Conservation (phyloP, 208 protist species). For the Blastocrithidia nonstop region DNA sequence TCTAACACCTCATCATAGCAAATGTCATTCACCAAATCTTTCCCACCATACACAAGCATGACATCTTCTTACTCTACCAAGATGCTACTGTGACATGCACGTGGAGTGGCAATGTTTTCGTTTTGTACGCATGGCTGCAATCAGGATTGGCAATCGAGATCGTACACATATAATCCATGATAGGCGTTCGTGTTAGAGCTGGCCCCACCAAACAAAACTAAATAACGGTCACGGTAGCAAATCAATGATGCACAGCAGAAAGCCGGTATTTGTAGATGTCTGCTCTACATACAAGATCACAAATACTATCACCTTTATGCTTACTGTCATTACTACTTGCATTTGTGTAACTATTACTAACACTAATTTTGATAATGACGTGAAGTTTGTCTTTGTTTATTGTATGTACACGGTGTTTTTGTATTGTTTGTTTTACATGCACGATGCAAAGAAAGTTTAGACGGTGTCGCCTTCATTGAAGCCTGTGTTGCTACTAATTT, state of each 20-base stretch:
- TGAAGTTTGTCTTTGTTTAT: too few relatives aligned
- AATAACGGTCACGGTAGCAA: constrained; percentile 52
- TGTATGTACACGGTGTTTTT: constrained; percentile 22
- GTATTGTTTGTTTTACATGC: constrained; percentile 26
- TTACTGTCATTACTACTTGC: not conserved
- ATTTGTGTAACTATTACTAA: not conserved
- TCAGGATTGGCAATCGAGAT: constrained; percentile 27
- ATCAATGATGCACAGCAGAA: constrained; percentile 62
- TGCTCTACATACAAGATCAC: not conserved
- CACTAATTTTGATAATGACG: not conserved
- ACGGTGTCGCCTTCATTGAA: too few relatives aligned
- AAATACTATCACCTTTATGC: not conserved
- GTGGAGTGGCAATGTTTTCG: constrained; percentile 22
- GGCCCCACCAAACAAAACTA: constrained; percentile 70
- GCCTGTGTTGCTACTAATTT: too few relatives aligned
- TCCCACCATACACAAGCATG: constrained; percentile 80
- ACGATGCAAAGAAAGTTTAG: too few relatives aligned
- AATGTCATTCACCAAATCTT: constrained; percentile 20
- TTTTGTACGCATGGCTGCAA: constrained; percentile 15
- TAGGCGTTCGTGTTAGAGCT: constrained; percentile 18
- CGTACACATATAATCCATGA: constrained; percentile 43
- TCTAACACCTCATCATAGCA: constrained; percentile 47
- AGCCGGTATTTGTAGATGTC: constrained; percentile 10
- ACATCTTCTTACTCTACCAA: constrained; percentile 56
- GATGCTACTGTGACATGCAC: constrained; percentile 39